Evolutionary conservation across 805 yeast genomes (phyloP).

Genomic region (Saturnispora zaruensis): DNA sequence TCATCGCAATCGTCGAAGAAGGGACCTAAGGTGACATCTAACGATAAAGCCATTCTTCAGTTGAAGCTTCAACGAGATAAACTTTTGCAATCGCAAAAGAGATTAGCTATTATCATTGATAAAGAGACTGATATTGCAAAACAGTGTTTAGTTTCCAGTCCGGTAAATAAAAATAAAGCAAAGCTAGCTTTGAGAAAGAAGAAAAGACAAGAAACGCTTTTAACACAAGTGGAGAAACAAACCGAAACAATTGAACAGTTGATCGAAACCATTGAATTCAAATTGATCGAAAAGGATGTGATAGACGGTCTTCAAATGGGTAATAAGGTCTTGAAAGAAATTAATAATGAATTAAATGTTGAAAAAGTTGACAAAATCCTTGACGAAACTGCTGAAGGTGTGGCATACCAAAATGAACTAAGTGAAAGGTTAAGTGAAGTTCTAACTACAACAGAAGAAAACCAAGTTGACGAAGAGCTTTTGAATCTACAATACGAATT

Average conservation of each 20-base stretch:
- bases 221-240: constrained; percentile 67
- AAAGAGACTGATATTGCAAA: constrained; percentile 57
- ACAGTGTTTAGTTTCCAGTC: constrained; percentile 40
- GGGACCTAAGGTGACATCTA: constrained; percentile 61
- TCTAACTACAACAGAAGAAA: constrained; percentile 41
- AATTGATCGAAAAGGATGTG: constrained; percentile 80
- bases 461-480: constrained; percentile 61
- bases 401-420: constrained; percentile 68
- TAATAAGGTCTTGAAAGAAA: constrained; percentile 59
- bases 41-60: constrained; percentile 80
- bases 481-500: constrained; percentile 41
- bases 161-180: constrained; percentile 47
- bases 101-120: constrained; percentile 47
- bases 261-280: constrained; percentile 77
- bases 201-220: constrained; percentile 72
- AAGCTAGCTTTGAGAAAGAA: constrained; percentile 62
- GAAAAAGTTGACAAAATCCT: constrained; percentile 73
- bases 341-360: constrained; percentile 70
- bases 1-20: constrained; percentile 23
- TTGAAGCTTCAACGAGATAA: constrained; percentile 84
- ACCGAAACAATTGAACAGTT: constrained; percentile 70
- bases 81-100: constrained; percentile 60
- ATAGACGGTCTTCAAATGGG: constrained; percentile 75
- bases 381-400: constrained; percentile 80
- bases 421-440: constrained; percentile 41